Evolutionary conservation across 2,329 filamentous ascomycete species (phyloP).

Genomic region (Botrytis pseudocinerea): DNA sequence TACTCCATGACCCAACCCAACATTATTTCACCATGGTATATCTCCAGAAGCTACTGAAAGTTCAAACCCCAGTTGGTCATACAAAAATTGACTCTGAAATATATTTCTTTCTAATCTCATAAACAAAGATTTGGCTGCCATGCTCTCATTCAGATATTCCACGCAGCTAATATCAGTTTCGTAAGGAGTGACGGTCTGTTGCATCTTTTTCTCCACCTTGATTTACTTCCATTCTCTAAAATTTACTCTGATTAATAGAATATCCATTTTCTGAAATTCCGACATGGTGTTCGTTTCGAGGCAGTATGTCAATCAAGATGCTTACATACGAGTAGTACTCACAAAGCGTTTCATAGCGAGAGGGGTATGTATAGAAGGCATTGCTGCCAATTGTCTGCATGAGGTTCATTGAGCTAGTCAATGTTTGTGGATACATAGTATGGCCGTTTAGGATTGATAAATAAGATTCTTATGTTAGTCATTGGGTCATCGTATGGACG

Average conservation of each 20-base stretch:
- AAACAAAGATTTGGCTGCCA: neutral
- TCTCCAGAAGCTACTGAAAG: neutral
- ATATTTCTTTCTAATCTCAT: neutral
- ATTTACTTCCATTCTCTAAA: neutral
- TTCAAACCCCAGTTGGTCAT: neutral
- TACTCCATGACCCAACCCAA: neutral
- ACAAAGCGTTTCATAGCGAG: conserved; percentile 5
- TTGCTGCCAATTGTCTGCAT: conserved; percentile 24
- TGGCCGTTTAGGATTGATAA: neutral
- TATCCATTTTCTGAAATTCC: neutral
- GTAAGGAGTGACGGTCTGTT: neutral
- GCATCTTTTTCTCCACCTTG: neutral
- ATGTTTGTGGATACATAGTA: conserved; percentile 8
- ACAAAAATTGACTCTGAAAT: neutral
- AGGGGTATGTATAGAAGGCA: neutral
- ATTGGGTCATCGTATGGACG: neutral
- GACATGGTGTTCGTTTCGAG: neutral
- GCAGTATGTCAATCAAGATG: conserved; percentile 27
- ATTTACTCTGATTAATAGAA: neutral
- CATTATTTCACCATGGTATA: neutral
- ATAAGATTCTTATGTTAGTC: neutral
- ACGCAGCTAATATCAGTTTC: neutral
- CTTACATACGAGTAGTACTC: conserved; percentile 29
- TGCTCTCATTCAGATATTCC: neutral
- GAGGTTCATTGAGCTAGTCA: conserved; percentile 26